These are phyloP conservation scores for Alternaria longipes DNA, from an alignment of 2,329 filamentous ascomycete genomes.

Conservation along the genomic window DNA sequence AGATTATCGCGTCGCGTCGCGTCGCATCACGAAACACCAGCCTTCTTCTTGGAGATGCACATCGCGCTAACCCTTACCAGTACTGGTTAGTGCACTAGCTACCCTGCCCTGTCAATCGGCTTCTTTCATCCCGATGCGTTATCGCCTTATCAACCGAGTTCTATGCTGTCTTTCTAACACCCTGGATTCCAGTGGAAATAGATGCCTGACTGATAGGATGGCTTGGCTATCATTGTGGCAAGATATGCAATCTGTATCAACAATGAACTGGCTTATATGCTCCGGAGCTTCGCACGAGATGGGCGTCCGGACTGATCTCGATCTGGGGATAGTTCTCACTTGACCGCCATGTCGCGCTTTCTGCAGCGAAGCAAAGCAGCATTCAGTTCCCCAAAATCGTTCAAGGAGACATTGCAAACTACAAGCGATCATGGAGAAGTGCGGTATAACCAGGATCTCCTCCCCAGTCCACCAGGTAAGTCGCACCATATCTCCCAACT, in stretches of 20 bases:
- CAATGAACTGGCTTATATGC: conserved; percentile 3
- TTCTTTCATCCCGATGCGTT: conserved; percentile 11
- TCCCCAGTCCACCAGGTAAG: conserved; percentile 23
- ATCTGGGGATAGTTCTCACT: not conserved
- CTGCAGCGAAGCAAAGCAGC: conserved; percentile 22
- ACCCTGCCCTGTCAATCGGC: not conserved
- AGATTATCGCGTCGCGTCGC: not conserved
- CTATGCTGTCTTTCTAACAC: not conserved
- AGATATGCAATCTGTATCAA: not conserved
- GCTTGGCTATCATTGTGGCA: not conserved
- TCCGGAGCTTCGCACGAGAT: not conserved
- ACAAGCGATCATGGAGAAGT: conserved; percentile 18
- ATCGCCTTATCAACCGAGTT: conserved; percentile 5
- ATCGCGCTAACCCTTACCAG: not conserved
- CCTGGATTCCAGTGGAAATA: not conserved
- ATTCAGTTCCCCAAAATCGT: conserved; percentile 42
- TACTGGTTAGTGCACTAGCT: not conserved
- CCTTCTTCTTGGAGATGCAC: not conserved
- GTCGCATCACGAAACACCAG: not conserved
- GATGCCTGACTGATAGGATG: not conserved
- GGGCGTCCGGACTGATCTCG: not conserved
- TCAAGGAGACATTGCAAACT: conserved; percentile 15
- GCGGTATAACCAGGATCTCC: conserved; percentile 29
- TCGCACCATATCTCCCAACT: not conserved
- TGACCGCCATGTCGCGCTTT: conserved; percentile 17